phyloP scores from a whole-genome alignment of 108 stramenopile species.

The Cyclotella baltica region DNA sequence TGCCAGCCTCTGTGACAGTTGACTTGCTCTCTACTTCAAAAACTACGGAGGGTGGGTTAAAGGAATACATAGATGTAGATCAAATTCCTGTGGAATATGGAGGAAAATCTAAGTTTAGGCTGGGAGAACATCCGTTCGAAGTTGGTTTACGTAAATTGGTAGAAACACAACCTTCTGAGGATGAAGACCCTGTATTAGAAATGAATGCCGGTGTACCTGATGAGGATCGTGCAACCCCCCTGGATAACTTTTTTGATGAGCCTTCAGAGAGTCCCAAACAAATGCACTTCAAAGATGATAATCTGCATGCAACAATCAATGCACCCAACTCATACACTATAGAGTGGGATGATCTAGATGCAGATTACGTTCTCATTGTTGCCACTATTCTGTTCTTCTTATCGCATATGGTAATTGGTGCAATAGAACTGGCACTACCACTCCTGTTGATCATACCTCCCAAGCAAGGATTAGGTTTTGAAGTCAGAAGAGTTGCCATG shows the following conservation, averaged over 20 bases:
- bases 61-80: constrained; percentile 66
- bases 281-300: background rate
- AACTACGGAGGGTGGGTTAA: constrained; percentile 50
- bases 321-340: background rate
- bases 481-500: constrained; percentile 45
- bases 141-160: constrained; percentile 36
- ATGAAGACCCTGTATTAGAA: background rate
- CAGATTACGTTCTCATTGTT: constrained; percentile 30
- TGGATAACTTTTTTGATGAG: background rate
- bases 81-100: constrained; percentile 70
- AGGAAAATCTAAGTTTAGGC: constrained; percentile 55
- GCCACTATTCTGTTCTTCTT: constrained; percentile 25
- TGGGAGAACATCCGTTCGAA: constrained; percentile 71
- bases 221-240: background rate
- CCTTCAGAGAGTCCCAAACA: background rate
- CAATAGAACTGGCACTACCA: constrained; percentile 56
- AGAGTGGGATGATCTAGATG: constrained; percentile 41
- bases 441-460: constrained; percentile 50
- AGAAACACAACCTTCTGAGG: constrained; percentile 15
- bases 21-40: constrained; percentile 56
- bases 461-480: constrained; percentile 51
- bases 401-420: constrained; percentile 25
- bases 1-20: constrained; percentile 62
- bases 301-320: background rate
- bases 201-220: background rate